Base-by-base conservation (phyloP, 1,284 basidiomycete species). In the Tilletia horrida region DNA sequence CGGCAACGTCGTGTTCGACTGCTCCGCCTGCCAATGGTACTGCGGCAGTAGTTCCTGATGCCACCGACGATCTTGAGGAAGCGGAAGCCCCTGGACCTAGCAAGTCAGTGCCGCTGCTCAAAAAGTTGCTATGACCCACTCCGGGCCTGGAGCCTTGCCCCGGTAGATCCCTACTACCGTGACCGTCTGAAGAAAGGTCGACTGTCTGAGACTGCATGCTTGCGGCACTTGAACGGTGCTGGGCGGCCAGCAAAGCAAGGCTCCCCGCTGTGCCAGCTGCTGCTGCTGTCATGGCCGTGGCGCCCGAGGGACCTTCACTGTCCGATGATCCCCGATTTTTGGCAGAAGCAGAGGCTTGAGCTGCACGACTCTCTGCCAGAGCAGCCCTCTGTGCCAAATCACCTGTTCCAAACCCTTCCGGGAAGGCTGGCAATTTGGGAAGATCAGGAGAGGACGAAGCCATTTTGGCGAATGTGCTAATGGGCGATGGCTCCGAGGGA, bases 91-190 rank as follows among this genome's bases (percentile, higher is more conserved):
- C 55, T 31, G 55, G 55, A 31, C 55, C 55, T 6, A 59, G 29
- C 29, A 59, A 27, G n/a, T 59, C 25, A 14, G 55, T 59, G 35
- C 55, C 55, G 13, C 55, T 3, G 29, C 55, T 59, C 55, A 59
- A 35, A 59, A 59, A 59, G 55, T 59, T 21, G 29, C 55, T 59
- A 27, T 59, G 55, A 3, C 55, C 2, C 29, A 13, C 23, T 16
- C 25, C 25, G 4, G 31, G 9, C 31, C 31, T 27, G 35, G 50
- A 52, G 21, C 27, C 50, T 21, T 59, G 25, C 2, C 25, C 25
- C 29, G 55, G 18, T 6, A 23, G 29, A 25, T 18, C 27, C 16
- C n/a, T 59, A 14, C 35, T 25, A 16, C 55, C 35, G 29, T 59
- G 25, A 27, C 31, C 55, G 14, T 59, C 55, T 16, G 55, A 59